phyloP scores from a whole-genome alignment of 2,329 filamentous ascomycete species.

The Pyricularia grisea region DNA sequence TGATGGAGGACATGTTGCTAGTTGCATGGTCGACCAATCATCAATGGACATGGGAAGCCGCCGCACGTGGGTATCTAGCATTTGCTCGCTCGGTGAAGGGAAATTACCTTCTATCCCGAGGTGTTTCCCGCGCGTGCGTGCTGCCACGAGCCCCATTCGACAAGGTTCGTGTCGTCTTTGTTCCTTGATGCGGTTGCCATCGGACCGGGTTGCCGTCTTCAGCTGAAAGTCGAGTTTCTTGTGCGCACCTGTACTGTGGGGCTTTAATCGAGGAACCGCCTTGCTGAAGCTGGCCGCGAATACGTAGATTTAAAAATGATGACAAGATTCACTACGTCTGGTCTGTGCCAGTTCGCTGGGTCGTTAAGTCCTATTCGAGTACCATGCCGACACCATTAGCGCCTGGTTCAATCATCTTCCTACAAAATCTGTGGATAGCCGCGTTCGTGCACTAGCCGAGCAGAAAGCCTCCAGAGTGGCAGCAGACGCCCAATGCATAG shows the following conservation, averaged over 20 bases:
- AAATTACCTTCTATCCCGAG: background rate
- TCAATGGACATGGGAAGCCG: background rate
- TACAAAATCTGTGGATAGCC: background rate
- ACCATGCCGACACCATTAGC: background rate
- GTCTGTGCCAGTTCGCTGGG: background rate
- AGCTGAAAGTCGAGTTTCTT: background rate
- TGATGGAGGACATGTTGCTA: background rate
- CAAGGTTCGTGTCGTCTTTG: background rate
- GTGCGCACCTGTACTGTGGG: background rate
- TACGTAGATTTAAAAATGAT: background rate
- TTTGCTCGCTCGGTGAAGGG: background rate
- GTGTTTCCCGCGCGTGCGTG: background rate
- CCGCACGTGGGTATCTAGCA: background rate
- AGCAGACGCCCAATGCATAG: background rate
- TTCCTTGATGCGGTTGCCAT: background rate
- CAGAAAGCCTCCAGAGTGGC: background rate
- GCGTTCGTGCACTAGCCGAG: background rate
- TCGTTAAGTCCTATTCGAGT: conserved; percentile 2
- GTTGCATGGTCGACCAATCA: background rate
- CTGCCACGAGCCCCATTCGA: background rate
- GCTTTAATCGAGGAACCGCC: background rate
- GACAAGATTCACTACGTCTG: background rate
- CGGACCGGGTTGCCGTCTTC: background rate
- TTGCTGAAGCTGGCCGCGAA: background rate
- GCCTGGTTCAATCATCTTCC: background rate